phyloP scores from a whole-genome alignment of 148 eudicot species.

The Silene latifolia region DNA sequence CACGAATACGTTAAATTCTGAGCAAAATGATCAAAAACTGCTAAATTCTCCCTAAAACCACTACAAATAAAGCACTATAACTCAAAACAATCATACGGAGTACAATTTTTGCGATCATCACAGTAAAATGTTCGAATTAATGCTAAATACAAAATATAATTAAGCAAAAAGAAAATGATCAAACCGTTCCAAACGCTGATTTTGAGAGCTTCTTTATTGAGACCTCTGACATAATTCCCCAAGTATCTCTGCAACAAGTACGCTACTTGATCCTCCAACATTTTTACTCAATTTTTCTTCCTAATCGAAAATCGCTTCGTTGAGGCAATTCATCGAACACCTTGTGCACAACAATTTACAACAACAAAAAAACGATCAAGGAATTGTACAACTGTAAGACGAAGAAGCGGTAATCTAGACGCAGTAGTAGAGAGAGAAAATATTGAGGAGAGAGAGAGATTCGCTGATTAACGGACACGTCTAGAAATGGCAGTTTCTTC shows the following conservation, averaged over 20 bases:
- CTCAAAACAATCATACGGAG: not conserved
- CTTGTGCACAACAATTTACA: not conserved
- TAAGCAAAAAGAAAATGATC: not conserved
- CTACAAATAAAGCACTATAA: not conserved
- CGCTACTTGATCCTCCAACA: conserved; percentile 99
- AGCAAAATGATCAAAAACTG: not conserved
- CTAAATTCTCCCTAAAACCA: conserved; percentile 4
- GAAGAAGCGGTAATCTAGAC: conserved; percentile 5
- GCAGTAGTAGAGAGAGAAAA: not conserved
- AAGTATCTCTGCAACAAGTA: conserved; percentile 79
- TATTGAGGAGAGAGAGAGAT: conserved; percentile 13
- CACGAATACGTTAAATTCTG: not conserved
- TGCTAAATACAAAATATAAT: not conserved
- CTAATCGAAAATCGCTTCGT: not conserved
- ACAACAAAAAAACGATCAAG: not conserved
- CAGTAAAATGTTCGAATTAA: not conserved
- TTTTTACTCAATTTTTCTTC: conserved; percentile 29
- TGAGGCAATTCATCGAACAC: conserved; percentile 11
- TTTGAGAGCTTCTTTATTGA: conserved; percentile 89
- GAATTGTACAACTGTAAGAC: not conserved
- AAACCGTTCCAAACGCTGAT: conserved; percentile 97
- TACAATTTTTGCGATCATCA: not conserved
- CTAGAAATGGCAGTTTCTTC: not conserved
- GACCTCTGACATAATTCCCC: conserved; percentile 90
- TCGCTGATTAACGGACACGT: conserved; percentile 23